Conservation (phyloP, 768 basidiomycete genomes). For the Saitozyma sp. region DNA sequence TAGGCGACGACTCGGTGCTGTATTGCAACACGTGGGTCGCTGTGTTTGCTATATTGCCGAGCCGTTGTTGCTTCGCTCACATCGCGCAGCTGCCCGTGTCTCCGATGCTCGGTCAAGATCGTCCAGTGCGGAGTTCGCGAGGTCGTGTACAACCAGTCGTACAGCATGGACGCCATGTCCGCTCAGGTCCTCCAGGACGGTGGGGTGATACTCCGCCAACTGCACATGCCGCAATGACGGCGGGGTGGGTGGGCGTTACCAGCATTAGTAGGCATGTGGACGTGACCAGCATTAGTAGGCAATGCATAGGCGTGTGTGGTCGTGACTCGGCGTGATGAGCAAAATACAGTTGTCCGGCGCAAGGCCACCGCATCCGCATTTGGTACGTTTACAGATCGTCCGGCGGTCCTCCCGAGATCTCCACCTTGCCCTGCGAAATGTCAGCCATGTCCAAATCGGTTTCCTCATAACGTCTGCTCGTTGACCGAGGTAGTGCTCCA, state of each 20-base stretch:
- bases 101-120: conserved; percentile 95
- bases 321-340: no score
- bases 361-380: no score
- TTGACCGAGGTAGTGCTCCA: neutral
- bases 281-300: no score
- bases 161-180: conserved; percentile 93
- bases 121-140: conserved; percentile 89
- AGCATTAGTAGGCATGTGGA: no score
- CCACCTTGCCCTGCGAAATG: conserved; percentile 43
- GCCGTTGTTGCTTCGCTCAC: neutral
- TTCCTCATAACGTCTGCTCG: no score
- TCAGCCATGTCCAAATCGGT: no score
- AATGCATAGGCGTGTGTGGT: no score
- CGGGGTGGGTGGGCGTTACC: no score
- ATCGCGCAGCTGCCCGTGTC: conserved; percentile 80
- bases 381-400: conserved; percentile 20
- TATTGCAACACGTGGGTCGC: conserved; percentile 93
- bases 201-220: conserved; percentile 74
- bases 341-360: no score
- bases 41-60: neutral
- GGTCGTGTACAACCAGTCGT: conserved; percentile 91
- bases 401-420: conserved; percentile 49
- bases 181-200: conserved; percentile 75
- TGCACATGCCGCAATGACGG: conserved; percentile 38
- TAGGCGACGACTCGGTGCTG: conserved; percentile 68